Evolutionary conservation across 768 basidiomycete genomes (phyloP).

Genomic region (Cystobasidium tubakii): DNA sequence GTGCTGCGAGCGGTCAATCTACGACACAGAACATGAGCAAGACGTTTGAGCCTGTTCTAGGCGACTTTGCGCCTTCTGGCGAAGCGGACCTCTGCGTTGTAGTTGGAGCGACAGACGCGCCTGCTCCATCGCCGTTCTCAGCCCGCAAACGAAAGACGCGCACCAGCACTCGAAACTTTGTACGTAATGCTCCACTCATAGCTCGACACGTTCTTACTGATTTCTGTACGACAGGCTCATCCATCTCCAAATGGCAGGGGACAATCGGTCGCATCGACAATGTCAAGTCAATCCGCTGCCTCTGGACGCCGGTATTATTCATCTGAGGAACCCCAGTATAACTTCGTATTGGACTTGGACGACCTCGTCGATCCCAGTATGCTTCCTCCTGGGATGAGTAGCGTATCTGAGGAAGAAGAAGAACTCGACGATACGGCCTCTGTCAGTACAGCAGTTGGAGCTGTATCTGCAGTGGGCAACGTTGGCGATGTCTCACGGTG

Average conservation of each 20-base stretch:
- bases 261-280: slow-evolving; percentile 23
- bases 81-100: slow-evolving; percentile 34
- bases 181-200: not conserved
- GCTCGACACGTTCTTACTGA: not conserved
- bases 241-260: slow-evolving; percentile 14
- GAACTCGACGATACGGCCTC: slow-evolving; percentile 31
- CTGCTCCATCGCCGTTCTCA: slow-evolving; percentile 33
- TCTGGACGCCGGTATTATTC: slow-evolving; percentile 37
- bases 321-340: slow-evolving; percentile 15
- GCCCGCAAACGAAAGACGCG: slow-evolving; percentile 14
- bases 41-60: slow-evolving; percentile 12
- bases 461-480: not conserved
- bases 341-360: slow-evolving; percentile 32
- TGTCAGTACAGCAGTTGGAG: slow-evolving; percentile 18
- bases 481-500: slow-evolving; percentile 42
- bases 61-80: slow-evolving; percentile 27
- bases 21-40: not conserved
- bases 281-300: slow-evolving; percentile 41
- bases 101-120: slow-evolving; percentile 6
- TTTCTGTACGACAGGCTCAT: not conserved
- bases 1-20: not conserved
- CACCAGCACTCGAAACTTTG: not conserved
- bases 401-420: slow-evolving; percentile 39
- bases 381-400: slow-evolving; percentile 16
- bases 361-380: slow-evolving; percentile 23